Base-by-base conservation (phyloP, 495 filamentous ascomycete species). In the Copromyces sp. region DNA sequence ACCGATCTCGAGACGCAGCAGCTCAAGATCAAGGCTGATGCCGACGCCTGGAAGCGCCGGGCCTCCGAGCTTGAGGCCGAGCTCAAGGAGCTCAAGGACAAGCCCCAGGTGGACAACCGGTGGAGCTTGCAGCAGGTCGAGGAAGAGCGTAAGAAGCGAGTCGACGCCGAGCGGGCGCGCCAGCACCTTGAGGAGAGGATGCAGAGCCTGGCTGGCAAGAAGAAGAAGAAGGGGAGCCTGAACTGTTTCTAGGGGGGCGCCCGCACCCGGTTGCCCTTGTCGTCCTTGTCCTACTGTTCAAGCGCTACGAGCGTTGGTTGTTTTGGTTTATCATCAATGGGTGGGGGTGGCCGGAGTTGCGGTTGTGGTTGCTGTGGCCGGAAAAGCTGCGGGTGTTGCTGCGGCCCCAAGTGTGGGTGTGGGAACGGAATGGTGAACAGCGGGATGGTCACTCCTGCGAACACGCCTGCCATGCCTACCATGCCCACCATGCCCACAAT, bases 181-280 rank as follows among this genome's bases (percentile, higher is more conserved):
- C 92, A 89, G 73, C 91, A 96, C 77, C 87, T 98, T 4, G 95
- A 99, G 82, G 93, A 96, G 84, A 87, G 94, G 14, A 98, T 99
- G 95, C 90, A 92, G 73, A 91, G 89, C n/a, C 90, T 97, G 78
- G 91, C 90, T 79, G 94, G 94, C 84, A 97, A 94, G 86, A 97
- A 97, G 89, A 93, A 93, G 86, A 95, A 95, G 89, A 95, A 95
- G 89, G 91, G 93, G 78, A 93, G 91, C 39, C 89, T 99, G 77
- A 98, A 97, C 84, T 99, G 95, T 86, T 99, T 99, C 83, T 99
- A 91, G 78, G 70, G 65, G 73, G 71, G 75, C 39, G 29, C 70
- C 39, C 14, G 70, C n/a, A 65, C 53, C 53, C 53, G 61, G 71
- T 47, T 39, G 72, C 37, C 44, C 12, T 65, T 40, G 11, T 38